phyloP scores from a whole-genome alignment of 257 asterid species.

The Euphrasia confusa region DNA sequence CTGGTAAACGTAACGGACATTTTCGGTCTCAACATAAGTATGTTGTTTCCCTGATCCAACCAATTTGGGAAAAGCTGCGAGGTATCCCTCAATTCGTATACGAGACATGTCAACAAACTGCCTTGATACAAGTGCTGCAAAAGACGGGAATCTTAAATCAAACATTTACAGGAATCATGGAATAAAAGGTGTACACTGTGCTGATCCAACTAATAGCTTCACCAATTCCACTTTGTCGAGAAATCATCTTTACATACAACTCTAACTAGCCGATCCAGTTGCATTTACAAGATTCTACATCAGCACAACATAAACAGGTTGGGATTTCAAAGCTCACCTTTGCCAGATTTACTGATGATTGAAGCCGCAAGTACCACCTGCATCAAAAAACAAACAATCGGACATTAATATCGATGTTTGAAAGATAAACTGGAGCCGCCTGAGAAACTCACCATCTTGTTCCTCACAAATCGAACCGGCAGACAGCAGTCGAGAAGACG shows the following conservation, averaged over 20 bases:
- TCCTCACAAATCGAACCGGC: constrained; percentile 27
- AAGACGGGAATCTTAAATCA: constrained; percentile 25
- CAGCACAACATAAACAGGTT: neutral
- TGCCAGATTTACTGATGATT: constrained; percentile 78
- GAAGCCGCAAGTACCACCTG: constrained; percentile 96
- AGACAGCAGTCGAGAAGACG: constrained; percentile 25
- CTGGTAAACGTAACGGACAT: constrained; percentile 93
- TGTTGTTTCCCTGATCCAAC: constrained; percentile 91
- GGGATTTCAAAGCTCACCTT: constrained; percentile 45
- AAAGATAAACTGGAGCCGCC: constrained; percentile 5
- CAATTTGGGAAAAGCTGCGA: constrained; percentile 92
- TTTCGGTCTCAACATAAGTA: constrained; percentile 87
- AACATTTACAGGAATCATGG: too few species aligned
- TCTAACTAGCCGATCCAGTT: neutral
- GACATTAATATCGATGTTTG: neutral
- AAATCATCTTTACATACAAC: neutral
- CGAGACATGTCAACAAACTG: constrained; percentile 97
- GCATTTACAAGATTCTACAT: neutral
- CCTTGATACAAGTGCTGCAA: constrained; percentile 87
- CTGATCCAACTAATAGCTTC: neutral
- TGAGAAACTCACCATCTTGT: constrained; percentile 39
- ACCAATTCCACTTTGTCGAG: neutral
- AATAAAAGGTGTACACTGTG: constrained; percentile 24
- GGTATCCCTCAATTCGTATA: constrained; percentile 90
- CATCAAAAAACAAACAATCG: constrained; percentile 7